Percentiles rank a stretch among this genome's conserved stretches.
Conservation (phyloP, 129 eudicot species). For the Silybum marianum region DNA sequence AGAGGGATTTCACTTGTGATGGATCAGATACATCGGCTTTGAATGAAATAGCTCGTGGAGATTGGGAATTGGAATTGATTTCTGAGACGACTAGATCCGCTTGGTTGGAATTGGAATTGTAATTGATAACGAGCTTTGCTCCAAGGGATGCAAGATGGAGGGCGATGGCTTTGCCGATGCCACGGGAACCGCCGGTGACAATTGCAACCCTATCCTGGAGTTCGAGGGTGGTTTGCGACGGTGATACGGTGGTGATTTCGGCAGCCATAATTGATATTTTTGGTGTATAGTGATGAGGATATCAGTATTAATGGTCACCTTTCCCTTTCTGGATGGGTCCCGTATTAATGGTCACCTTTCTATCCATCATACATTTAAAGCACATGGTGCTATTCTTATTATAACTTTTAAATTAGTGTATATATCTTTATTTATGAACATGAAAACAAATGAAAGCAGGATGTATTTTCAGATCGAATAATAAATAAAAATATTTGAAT, state of each 20-base stretch:
- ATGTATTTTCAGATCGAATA: too few relatives aligned
- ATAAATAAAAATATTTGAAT: too few relatives aligned
- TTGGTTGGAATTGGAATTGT: constrained; percentile 40
- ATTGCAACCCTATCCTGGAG: constrained; percentile 55
- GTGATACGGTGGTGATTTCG: neutral
- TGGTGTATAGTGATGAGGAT: neutral
- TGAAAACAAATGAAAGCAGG: too few relatives aligned
- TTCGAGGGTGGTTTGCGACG: constrained; percentile 17
- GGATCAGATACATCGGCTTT: constrained; percentile 56
- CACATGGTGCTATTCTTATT: too few relatives aligned
- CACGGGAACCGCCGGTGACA: constrained; percentile 72
- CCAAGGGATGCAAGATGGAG: constrained; percentile 62
- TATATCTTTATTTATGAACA: too few relatives aligned
- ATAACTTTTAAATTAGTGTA: too few relatives aligned
- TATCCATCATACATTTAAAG: too few relatives aligned
- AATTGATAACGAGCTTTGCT: constrained; percentile 56
- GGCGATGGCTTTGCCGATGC: constrained; percentile 67
- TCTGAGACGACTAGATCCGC: constrained; percentile 42
- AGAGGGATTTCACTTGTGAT: constrained; percentile 51
- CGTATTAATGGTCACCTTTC: too few relatives aligned
- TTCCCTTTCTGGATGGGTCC: too few relatives aligned
- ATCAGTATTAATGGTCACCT: neutral
- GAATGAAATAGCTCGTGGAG: constrained; percentile 40
- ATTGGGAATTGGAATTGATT: constrained; percentile 29
- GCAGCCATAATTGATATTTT: neutral